These are phyloP conservation scores for Podospora australis DNA, from an alignment of 495 filamentous ascomycete species.

Conservation along the genomic window DNA sequence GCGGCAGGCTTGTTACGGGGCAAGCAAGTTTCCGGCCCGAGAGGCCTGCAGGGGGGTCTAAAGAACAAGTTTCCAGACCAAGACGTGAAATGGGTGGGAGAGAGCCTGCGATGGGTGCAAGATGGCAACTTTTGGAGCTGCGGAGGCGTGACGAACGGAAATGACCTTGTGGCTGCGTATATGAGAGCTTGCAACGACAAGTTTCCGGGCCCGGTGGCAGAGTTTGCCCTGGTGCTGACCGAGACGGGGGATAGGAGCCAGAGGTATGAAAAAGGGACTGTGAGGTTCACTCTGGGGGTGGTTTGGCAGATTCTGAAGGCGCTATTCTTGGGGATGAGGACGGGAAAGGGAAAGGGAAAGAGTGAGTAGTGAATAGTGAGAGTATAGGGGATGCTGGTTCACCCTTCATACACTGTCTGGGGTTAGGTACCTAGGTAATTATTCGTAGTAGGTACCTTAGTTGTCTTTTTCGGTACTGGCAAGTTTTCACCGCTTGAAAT, in stretches of 20 bases:
- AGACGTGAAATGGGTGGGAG: conserved; percentile 40
- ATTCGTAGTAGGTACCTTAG: too few species aligned
- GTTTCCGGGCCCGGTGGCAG: conserved; percentile 42
- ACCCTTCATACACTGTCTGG: too few species aligned
- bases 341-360: conserved; percentile 17
- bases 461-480: too few species aligned
- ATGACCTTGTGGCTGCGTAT: conserved; percentile 54
- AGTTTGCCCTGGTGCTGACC: conserved; percentile 42
- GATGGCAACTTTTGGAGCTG: conserved; percentile 58
- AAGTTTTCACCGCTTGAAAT: too few species aligned
- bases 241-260: conserved; percentile 46
- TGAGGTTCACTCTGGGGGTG: conserved; percentile 22
- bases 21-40: conserved; percentile 44
- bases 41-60: conserved; percentile 41
- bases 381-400: too few species aligned
- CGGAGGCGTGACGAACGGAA: conserved; percentile 57
- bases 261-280: conserved; percentile 34
- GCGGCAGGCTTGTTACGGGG: conserved; percentile 47
- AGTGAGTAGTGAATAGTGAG: too few species aligned
- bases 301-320: conserved; percentile 35
- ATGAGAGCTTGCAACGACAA: conserved; percentile 29
- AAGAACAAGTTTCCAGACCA: conserved; percentile 32
- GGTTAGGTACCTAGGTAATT: too few species aligned
- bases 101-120: conserved; percentile 41
- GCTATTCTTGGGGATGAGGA: conserved; percentile 22